These are phyloP conservation scores for Plasmodium ovale DNA, from an alignment of 169 alveolate genomes.

Conservation along the genomic window DNA sequence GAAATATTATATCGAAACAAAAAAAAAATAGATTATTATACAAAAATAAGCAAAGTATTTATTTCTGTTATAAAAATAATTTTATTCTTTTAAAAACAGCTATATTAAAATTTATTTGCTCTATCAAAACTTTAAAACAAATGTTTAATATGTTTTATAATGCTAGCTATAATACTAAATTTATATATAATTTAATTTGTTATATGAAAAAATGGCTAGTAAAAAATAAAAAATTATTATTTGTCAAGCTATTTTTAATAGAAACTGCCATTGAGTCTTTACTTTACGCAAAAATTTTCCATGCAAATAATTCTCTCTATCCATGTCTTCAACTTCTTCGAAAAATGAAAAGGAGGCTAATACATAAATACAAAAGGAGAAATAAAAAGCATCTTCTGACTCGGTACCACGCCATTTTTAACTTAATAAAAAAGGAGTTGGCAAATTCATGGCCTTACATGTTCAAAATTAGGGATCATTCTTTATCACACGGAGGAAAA, in stretches of 20 bases:
- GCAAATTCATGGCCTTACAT: conserved; percentile 62
- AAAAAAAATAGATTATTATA: conserved; percentile 28
- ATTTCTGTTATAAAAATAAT: conserved; percentile 50
- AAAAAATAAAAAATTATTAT: conserved; percentile 52
- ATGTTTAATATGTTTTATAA: conserved; percentile 66
- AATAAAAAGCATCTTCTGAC: conserved; percentile 3
- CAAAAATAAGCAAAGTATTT: conserved; percentile 53
- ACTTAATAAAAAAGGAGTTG: conserved; percentile 25
- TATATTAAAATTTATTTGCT: conserved; percentile 71
- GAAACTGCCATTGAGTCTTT: conserved; percentile 57
- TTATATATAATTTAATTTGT: conserved; percentile 43
- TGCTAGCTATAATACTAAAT: conserved; percentile 28
- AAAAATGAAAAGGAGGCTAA: conserved; percentile 30
- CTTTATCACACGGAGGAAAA: not conserved
- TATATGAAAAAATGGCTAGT: conserved; percentile 41
- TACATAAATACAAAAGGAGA: conserved; percentile 21
- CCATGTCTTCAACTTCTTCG: conserved; percentile 27
- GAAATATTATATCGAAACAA: conserved; percentile 55
- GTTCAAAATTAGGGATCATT: conserved; percentile 32
- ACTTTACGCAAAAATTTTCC: conserved; percentile 39
- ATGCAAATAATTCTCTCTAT: conserved; percentile 16
- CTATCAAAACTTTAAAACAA: conserved; percentile 50
- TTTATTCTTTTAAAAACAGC: conserved; percentile 55
- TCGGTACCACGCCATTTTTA: conserved; percentile 10
- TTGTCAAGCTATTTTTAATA: conserved; percentile 64